A percentile compares a stretch with the other conserved stretches of the same genome.
Evolutionary conservation across 768 basidiomycete genomes (phyloP).

Genomic region (Mycena vulgaris): DNA sequence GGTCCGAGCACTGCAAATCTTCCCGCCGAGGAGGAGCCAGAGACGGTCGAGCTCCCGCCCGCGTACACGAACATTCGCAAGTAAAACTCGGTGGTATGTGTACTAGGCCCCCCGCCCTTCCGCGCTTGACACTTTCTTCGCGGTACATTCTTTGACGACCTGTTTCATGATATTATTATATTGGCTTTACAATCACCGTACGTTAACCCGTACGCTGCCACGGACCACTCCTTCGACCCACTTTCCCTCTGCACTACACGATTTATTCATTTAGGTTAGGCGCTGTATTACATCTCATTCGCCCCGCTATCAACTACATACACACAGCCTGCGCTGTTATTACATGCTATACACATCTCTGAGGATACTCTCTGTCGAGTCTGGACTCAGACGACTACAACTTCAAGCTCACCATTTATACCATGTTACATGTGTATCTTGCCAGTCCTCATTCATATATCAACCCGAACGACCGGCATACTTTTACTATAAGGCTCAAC

Average conservation of each 20-base stretch:
- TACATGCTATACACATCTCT: too few relatives aligned
- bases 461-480: too few relatives aligned
- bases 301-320: conserved; percentile 1
- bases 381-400: too few relatives aligned
- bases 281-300: neutral
- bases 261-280: conserved; percentile 2
- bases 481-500: too few relatives aligned
- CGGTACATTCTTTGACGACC: conserved; percentile 7
- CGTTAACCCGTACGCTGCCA: conserved; percentile 18
- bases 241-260: conserved; percentile 1
- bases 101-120: neutral
- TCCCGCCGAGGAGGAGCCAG: conserved; percentile 61
- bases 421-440: too few relatives aligned
- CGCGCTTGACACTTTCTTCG: conserved; percentile 18
- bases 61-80: conserved; percentile 80
- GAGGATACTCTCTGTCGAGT: too few relatives aligned
- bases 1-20: conserved; percentile 62
- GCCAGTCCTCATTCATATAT: too few relatives aligned
- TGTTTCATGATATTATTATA: conserved; percentile 33
- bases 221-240: conserved; percentile 19
- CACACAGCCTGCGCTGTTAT: neutral
- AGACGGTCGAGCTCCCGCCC: conserved; percentile 88
- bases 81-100: conserved; percentile 18
- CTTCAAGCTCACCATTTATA: too few relatives aligned
- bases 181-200: conserved; percentile 16